Base-by-base conservation (phyloP, 495 filamentous ascomycete species). In the Cladorrhinum samala region DNA sequence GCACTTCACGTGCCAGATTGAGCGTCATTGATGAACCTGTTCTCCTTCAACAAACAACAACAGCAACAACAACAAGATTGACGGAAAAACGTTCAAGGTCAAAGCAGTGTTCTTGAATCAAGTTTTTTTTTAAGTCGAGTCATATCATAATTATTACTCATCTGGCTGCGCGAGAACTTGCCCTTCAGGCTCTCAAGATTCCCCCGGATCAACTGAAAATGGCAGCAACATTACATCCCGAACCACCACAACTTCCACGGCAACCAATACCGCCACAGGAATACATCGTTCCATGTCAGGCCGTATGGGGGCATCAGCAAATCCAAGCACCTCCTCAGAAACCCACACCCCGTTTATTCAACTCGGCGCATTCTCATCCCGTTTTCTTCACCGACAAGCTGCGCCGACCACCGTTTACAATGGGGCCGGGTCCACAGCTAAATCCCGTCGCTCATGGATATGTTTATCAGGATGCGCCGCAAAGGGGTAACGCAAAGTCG, bases 371-470 rank as follows among this genome's bases (percentile, higher is more conserved):
- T 33, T 59, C 74, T 20, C 80, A 84, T 52, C 81, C 81, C 4
- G 79, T 81, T 5, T 83, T 83, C 64, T 83, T 83, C 64, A 81
- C 78, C 13, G 66, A 76, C 13, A 72, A 73, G 43, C 57, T 83
- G 43, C 75, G 73, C 49, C 71, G 68, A 39, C 63, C 73, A 3
- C 64, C 72, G 1, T 50, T 62, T 7, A 52, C 61, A 2, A 49
- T 65, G 2, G 33, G 55, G 3, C 42, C 63, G 2, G 64, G 60
- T 1, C 53, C 59, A 3, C 54, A 67, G 13, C 53, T 52, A 1
- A 77, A 57, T 50, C 79, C 78, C 5, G 75, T 80, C 2, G 77
- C 73, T 17, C 63, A 72, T 33, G 79, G 80, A n/a, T 83, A 82
- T 59, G 69, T 71, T 23, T 79, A 73, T 50, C 69, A 73, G 39